These are phyloP conservation scores for Piper longum DNA, from an alignment of 164 flowering plant species.

Conservation along the genomic window DNA sequence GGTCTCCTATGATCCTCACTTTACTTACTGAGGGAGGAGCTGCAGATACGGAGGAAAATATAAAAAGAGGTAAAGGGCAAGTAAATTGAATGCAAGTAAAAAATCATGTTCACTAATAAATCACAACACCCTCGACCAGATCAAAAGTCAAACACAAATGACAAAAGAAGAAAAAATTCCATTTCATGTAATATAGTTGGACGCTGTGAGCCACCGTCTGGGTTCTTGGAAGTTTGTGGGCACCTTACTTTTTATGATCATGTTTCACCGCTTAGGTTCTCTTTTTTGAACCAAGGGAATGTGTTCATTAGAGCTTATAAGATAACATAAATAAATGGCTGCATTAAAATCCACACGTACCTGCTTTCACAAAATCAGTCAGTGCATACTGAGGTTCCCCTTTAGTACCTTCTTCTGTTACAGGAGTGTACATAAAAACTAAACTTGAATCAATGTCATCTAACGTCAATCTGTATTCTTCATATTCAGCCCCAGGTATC, in stretches of 20 bases:
- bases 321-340: not conserved
- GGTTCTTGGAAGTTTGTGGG: not conserved
- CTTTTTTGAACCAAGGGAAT: not conserved
- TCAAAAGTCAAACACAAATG: too few relatives aligned
- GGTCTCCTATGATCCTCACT: conserved; percentile 68
- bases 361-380: conserved; percentile 96
- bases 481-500: conserved; percentile 84
- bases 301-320: too few relatives aligned
- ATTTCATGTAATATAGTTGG: too few relatives aligned
- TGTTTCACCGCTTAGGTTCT: not conserved
- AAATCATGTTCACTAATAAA: too few relatives aligned
- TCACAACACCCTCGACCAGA: too few relatives aligned
- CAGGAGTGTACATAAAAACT: conserved; percentile 96
- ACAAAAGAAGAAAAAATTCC: too few relatives aligned
- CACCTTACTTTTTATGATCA: too few relatives aligned
- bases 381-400: conserved; percentile 97
- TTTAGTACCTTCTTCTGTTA: conserved; percentile 89
- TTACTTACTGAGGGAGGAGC: conserved; percentile 83
- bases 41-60: conserved; percentile 18
- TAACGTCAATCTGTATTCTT: conserved; percentile 60
- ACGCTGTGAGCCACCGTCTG: not conserved
- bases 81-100: too few relatives aligned
- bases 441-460: conserved; percentile 90
- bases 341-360: conserved; percentile 13
- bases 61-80: too few relatives aligned